A percentile compares a stretch with the other conserved stretches of the same genome.
Conservation (phyloP, 2,329 filamentous ascomycete genomes). For the Aureobasidium sp. region DNA sequence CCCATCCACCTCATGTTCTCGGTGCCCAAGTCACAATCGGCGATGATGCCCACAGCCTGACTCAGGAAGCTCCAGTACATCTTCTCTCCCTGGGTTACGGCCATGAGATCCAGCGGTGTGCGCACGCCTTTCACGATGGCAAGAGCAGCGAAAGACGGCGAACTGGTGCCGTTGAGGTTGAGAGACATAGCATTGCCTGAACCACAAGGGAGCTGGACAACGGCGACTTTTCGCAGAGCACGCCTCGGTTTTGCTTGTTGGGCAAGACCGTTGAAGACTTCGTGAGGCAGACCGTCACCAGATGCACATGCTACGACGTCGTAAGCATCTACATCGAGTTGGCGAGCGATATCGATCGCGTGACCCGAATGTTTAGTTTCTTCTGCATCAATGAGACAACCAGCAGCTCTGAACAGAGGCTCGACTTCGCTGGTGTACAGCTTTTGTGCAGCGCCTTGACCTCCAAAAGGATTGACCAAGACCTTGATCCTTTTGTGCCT, state of each 20-base stretch:
- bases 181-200: slow-evolving; percentile 90
- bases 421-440: slow-evolving; percentile 69
- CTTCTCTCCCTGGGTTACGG: slow-evolving; percentile 71
- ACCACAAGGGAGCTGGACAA: slow-evolving; percentile 84
- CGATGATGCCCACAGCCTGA: slow-evolving; percentile 82
- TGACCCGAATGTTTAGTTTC: slow-evolving; percentile 67
- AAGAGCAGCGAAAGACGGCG: slow-evolving; percentile 68
- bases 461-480: slow-evolving; percentile 84
- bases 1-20: slow-evolving; percentile 95
- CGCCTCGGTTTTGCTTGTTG: slow-evolving; percentile 65
- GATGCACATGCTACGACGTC: slow-evolving; percentile 87
- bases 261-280: slow-evolving; percentile 89
- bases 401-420: slow-evolving; percentile 75
- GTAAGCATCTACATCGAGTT: slow-evolving; percentile 69
- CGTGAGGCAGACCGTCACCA: slow-evolving; percentile 84
- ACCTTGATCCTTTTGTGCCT: slow-evolving; percentile 74
- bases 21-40: slow-evolving; percentile 82
- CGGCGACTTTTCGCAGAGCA: slow-evolving; percentile 69
- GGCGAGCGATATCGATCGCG: slow-evolving; percentile 67
- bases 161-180: slow-evolving; percentile 78
- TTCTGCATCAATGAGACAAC: slow-evolving; percentile 67
- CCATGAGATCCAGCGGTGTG: slow-evolving; percentile 79
- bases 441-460: slow-evolving; percentile 67
- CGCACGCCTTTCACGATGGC: slow-evolving; percentile 79
- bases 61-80: slow-evolving; percentile 82